Base-by-base conservation (phyloP, 1,284 basidiomycete species). In the Tilletiaria anomala region DNA sequence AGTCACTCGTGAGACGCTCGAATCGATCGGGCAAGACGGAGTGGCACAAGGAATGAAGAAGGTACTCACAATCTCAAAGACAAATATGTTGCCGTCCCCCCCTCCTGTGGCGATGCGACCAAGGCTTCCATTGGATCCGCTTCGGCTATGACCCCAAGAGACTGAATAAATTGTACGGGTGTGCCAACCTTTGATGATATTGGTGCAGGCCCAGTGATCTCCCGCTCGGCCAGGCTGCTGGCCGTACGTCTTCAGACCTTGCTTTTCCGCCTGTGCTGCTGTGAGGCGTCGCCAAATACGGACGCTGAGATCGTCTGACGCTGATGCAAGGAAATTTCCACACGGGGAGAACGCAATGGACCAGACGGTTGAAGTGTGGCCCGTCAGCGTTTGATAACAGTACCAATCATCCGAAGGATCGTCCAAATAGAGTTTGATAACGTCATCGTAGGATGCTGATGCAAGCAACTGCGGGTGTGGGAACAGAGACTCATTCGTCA, bases 371-470 rank as follows among this genome's bases (percentile, higher is more conserved):
- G 60, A 61, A 0, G 75, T 70, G 58, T 88, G 82, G 2, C 85
- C 85, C 1, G 75, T 75, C 3, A 93, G 73, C 1, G 85, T 87
- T 42, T 78, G 68, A 54, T 85, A 83, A 58, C 80, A 82, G 66
- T 78, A 88, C 87, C 93, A 96, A 67, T 97, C 91, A 53, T 91
- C 87, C 16, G 78, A 77, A 0, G 87, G 86, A 66, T 97, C 91
- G 65, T 96, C 89, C 44, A 83, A 71, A 68, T 93, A 91, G 18
- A 97, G 76, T 58, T 86, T 87, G 68, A 99, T 84, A 5, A 83
- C 85, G 59, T 96, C 87, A 65, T 99, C 93, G 70, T 97, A 99
- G 0, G 88, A 94, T 6, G 80, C 86, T 3, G 88, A 94, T 8
- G 91, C 93, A 40, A 99, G 80, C n/a, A n/a, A n/a, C n/a, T n/a